Evolutionary conservation across 441 rosid genomes (phyloP).

Genomic region (Gossypium aridum): DNA sequence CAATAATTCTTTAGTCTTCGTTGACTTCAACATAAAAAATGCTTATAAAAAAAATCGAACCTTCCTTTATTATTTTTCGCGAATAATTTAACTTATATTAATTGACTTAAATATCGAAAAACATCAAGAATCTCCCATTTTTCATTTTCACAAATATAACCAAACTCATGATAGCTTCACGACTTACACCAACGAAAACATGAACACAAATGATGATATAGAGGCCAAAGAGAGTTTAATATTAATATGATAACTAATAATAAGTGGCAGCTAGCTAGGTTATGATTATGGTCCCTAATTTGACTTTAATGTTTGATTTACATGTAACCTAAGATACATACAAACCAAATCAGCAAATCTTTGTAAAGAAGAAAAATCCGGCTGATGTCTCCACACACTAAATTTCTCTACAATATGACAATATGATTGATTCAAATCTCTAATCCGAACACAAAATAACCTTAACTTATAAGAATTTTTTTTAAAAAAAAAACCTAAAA

Average conservation of each 20-base stretch:
- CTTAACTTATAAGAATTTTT: slow-evolving; percentile 20
- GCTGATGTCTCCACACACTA: slow-evolving; percentile 23
- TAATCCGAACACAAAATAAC: slow-evolving; percentile 1
- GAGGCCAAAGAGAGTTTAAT: background rate
- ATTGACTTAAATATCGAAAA: background rate
- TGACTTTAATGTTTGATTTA: slow-evolving; percentile 24
- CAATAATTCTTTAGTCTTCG: too few species aligned
- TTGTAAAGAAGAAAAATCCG: slow-evolving; percentile 23
- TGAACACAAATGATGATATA: background rate
- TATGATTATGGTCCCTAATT: slow-evolving; percentile 17
- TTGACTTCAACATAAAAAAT: background rate
- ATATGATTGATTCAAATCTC: background rate
- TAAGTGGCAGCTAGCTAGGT: slow-evolving; percentile 12
- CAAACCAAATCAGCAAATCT: slow-evolving; percentile 49
- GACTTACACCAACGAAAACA: background rate
- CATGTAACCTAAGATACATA: slow-evolving; percentile 22
- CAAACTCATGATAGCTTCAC: background rate
- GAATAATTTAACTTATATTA: background rate
- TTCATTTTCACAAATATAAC: background rate
- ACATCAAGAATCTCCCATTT: background rate
- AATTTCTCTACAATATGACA: background rate
- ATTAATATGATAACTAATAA: slow-evolving; percentile 15
- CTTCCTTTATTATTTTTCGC: background rate
- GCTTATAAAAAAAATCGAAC: background rate
- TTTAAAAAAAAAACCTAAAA: slow-evolving; percentile 6